A percentile compares a stretch with the other conserved stretches of the same genome.
These are phyloP conservation scores for Neurospora tetrasperma DNA, from an alignment of 495 filamentous ascomycete species.

Conservation along the genomic window DNA sequence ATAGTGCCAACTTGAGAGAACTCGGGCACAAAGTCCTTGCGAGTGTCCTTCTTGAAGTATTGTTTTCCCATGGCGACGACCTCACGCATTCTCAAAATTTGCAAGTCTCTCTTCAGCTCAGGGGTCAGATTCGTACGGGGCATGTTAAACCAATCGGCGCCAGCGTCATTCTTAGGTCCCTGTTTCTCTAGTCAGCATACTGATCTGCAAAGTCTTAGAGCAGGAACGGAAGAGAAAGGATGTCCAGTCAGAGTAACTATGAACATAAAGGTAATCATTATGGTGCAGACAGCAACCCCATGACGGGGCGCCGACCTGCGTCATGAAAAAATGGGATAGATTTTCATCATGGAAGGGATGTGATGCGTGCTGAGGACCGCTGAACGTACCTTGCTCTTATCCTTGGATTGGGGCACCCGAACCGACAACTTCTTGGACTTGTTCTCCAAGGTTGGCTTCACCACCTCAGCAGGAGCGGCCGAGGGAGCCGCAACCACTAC, in stretches of 20 bases:
- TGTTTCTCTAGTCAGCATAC: conserved; percentile 18
- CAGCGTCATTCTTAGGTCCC: conserved; percentile 37
- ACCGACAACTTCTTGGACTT: conserved; percentile 28
- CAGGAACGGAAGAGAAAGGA: neutral
- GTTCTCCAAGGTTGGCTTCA: conserved; percentile 10
- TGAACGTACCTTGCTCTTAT: conserved; percentile 31
- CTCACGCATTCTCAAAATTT: conserved; percentile 76
- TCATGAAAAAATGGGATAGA: conserved; percentile 30
- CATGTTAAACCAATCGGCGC: conserved; percentile 75
- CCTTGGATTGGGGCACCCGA: conserved; percentile 29
- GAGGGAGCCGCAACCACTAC: conserved; percentile 4
- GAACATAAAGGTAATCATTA: conserved; percentile 64
- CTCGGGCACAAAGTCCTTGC: conserved; percentile 55
- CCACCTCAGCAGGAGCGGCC: conserved; percentile 15
- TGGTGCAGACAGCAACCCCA: conserved; percentile 30
- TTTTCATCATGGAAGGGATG: conserved; percentile 28
- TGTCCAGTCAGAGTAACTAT: conserved; percentile 97
- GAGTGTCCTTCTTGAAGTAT: conserved; percentile 73
- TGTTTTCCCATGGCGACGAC: conserved; percentile 76
- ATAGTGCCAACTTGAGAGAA: conserved; percentile 86
- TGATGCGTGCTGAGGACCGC: neutral
- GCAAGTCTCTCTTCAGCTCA: conserved; percentile 76
- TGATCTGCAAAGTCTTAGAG: conserved; percentile 2
- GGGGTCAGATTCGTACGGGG: conserved; percentile 74
- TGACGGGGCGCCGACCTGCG: conserved; percentile 36